phyloP scores from a whole-genome alignment of 345 rosid genomes.

The Eucalyptus erythrocorys region DNA sequence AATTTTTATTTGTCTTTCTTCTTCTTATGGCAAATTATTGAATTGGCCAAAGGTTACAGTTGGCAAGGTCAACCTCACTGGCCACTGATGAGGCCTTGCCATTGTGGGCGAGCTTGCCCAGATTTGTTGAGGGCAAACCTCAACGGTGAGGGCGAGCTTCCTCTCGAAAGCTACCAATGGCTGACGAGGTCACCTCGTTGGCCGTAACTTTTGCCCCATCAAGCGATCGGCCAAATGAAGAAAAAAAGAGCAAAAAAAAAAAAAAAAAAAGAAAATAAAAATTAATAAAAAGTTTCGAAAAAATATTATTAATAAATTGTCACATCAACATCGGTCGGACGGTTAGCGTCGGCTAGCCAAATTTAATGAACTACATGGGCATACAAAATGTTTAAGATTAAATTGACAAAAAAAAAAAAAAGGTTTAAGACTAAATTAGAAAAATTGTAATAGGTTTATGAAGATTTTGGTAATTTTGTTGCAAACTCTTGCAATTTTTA shows the following conservation, averaged over 20 bases:
- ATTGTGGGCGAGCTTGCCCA: too few relatives aligned
- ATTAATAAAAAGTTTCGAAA: too few relatives aligned
- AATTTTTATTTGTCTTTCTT: too few relatives aligned
- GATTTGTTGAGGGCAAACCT: too few relatives aligned
- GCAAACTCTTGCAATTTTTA: too few relatives aligned
- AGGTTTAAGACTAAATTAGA: fast-evolving
- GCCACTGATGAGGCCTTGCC: fast-evolving
- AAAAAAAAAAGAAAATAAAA: too few relatives aligned
- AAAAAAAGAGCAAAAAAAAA: too few relatives aligned
- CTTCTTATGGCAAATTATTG: fast-evolving
- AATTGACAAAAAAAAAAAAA: too few relatives aligned
- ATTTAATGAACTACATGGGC: too few relatives aligned
- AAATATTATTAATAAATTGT: too few relatives aligned
- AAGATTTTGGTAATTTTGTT: too few relatives aligned
- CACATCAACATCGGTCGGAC: fast-evolving
- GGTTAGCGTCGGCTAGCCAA: fast-evolving
- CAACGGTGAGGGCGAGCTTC: fast-evolving
- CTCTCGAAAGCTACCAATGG: fast-evolving
- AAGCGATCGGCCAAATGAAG: fast-evolving
- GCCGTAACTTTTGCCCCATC: fast-evolving
- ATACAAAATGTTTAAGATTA: fast-evolving
- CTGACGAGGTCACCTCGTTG: fast-evolving
- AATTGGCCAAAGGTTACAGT: fast-evolving
- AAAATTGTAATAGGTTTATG: too few relatives aligned
- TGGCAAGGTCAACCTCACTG: fast-evolving